These are phyloP conservation scores for Septoria petroselini DNA, from an alignment of 2,329 filamentous ascomycete genomes.

Conservation along the genomic window DNA sequence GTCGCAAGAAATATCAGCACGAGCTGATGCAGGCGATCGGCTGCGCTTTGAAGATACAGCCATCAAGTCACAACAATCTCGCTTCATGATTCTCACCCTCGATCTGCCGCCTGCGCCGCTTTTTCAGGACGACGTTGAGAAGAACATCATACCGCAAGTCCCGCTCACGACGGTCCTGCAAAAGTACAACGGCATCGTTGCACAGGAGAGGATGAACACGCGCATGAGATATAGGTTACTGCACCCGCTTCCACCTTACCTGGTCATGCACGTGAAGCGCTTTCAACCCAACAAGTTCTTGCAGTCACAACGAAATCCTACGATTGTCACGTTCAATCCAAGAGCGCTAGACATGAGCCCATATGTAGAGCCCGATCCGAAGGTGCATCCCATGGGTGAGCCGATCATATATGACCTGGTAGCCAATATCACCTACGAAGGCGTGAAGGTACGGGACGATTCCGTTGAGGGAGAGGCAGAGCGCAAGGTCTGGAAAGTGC, in stretches of 20 bases:
- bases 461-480: slow-evolving; percentile 85
- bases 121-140: slow-evolving; percentile 91
- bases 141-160: slow-evolving; percentile 94
- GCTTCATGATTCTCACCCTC: slow-evolving; percentile 88
- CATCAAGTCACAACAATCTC: slow-evolving; percentile 71
- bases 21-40: slow-evolving; percentile 80
- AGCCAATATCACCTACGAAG: slow-evolving; percentile 89
- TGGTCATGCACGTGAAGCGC: slow-evolving; percentile 93
- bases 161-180: slow-evolving; percentile 77
- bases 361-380: slow-evolving; percentile 84
- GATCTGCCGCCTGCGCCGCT: slow-evolving; percentile 88
- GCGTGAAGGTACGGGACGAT: slow-evolving; percentile 71
- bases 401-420: slow-evolving; percentile 94
- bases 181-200: slow-evolving; percentile 87
- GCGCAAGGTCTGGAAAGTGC: slow-evolving; percentile 92
- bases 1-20: slow-evolving; percentile 88
- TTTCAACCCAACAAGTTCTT: slow-evolving; percentile 98
- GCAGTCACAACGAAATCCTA: slow-evolving; percentile 82
- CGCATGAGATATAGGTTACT: slow-evolving; percentile 84
- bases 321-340: slow-evolving; percentile 93
- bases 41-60: slow-evolving; percentile 90
- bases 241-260: slow-evolving; percentile 85
- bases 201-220: slow-evolving; percentile 85
- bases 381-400: slow-evolving; percentile 66
- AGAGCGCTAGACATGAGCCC: slow-evolving; percentile 81